Percentiles rank a stretch among this genome's conserved stretches.
Conservation (phyloP, 1,284 basidiomycete species). For the Cryptococcus sp. region DNA sequence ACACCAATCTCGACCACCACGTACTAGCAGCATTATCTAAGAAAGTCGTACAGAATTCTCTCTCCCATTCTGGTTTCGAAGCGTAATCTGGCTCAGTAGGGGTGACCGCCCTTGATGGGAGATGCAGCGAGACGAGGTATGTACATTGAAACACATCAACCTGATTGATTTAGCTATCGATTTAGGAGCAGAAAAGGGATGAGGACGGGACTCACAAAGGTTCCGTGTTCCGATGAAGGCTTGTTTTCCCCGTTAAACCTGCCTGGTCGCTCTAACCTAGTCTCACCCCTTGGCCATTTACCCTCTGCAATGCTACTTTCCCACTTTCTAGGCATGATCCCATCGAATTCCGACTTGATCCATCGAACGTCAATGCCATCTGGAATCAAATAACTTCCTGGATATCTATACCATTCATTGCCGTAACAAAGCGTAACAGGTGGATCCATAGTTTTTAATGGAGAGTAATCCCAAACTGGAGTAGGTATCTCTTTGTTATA, state of each 20-base stretch:
- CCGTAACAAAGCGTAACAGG: constrained; percentile 75
- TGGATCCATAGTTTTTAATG: constrained; percentile 61
- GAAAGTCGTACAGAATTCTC: constrained; percentile 69
- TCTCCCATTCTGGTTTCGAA: constrained; percentile 58
- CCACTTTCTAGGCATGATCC: constrained; percentile 69
- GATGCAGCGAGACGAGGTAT: constrained; percentile 81
- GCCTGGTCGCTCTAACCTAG: constrained; percentile 55
- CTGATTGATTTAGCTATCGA: constrained; percentile 49
- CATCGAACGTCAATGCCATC: constrained; percentile 76
- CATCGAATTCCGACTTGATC: constrained; percentile 83
- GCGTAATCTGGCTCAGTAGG: constrained; percentile 70
- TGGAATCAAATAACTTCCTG: constrained; percentile 82
- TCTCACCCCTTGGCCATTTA: constrained; percentile 64
- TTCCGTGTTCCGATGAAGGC: constrained; percentile 60
- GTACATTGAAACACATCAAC: constrained; percentile 68
- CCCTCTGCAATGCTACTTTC: constrained; percentile 27
- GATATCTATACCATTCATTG: constrained; percentile 96
- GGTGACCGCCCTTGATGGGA: constrained; percentile 62
- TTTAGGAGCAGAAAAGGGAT: not conserved
- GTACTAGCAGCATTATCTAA: constrained; percentile 72
- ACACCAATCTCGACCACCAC: constrained; percentile 66
- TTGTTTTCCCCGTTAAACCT: constrained; percentile 85
- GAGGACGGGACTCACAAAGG: constrained; percentile 62
- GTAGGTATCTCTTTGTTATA: constrained; percentile 50
- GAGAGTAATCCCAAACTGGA: constrained; percentile 64